phyloP scores from a whole-genome alignment of 208 protist genomes.

The Endotrypanum monterogeii region DNA sequence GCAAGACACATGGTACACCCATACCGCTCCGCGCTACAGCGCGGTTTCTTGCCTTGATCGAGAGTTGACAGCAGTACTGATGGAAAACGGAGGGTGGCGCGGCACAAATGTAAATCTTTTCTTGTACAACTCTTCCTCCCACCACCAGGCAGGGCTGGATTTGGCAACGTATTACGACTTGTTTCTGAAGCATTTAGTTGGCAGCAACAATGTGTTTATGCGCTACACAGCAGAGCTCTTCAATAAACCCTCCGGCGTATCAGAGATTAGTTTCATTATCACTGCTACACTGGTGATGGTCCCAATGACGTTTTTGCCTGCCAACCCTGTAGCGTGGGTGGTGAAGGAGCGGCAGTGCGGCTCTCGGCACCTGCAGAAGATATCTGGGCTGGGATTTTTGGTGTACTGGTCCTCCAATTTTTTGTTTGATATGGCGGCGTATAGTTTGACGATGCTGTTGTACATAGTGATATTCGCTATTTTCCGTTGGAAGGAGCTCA shows the following conservation, averaged over 20 bases:
- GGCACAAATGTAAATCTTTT: constrained; percentile 8
- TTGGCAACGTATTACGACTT: constrained; percentile 92
- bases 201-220: constrained; percentile 4
- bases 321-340: constrained; percentile 55
- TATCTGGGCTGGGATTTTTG: constrained; percentile 58
- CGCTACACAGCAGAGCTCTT: constrained; percentile 7
- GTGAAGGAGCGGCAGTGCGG: constrained; percentile 79
- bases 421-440: constrained; percentile 43
- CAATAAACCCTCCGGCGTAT: constrained; percentile 11
- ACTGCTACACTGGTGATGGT: constrained; percentile 52
- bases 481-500: constrained; percentile 45
- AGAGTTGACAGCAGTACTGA: neutral
- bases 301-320: constrained; percentile 57
- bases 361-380: constrained; percentile 67
- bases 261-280: constrained; percentile 35
- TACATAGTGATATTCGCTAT: constrained; percentile 37
- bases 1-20: constrained; percentile 37
- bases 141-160: constrained; percentile 26
- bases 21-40: constrained; percentile 10
- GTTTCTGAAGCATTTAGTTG: constrained; percentile 55
- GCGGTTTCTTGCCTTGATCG: constrained; percentile 26
- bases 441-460: constrained; percentile 32
- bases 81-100: neutral
- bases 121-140: constrained; percentile 20
- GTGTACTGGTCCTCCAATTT: constrained; percentile 67